Conservation (phyloP, 148 eudicot genomes). For the Amaranthus cruentus region DNA sequence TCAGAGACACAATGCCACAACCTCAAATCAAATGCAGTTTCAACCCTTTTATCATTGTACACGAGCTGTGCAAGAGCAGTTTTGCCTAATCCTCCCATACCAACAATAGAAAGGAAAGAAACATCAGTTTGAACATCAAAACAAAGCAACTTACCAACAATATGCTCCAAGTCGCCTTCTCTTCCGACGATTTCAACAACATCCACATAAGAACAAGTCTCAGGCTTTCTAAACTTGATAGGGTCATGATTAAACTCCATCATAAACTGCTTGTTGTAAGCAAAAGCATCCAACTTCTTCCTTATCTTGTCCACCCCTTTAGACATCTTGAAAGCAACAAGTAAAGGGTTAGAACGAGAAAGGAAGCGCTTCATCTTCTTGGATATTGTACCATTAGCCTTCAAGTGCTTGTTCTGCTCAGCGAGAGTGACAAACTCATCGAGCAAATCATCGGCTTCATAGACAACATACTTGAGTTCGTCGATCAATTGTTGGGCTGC, state of each 20-base stretch:
- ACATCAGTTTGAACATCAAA: background rate
- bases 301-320: background rate
- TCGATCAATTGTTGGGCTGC: background rate
- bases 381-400: background rate
- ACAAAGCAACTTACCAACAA: background rate
- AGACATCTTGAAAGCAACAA: background rate
- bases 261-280: background rate
- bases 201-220: background rate
- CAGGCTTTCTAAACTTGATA: background rate
- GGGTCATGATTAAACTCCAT: background rate
- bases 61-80: no score
- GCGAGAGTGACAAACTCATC: constrained; percentile 1
- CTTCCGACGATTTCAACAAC: background rate
- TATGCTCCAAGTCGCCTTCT: background rate
- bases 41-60: no score
- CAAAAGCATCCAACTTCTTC: background rate
- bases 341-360: background rate
- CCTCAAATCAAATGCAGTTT: no score
- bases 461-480: background rate
- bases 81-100: no score
- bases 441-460: background rate
- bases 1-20: no score
- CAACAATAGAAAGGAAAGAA: background rate
- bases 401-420: background rate
- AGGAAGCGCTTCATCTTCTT: background rate